phyloP scores from a whole-genome alignment of 2,329 filamentous ascomycete genomes.

The Ustulina deusta region DNA sequence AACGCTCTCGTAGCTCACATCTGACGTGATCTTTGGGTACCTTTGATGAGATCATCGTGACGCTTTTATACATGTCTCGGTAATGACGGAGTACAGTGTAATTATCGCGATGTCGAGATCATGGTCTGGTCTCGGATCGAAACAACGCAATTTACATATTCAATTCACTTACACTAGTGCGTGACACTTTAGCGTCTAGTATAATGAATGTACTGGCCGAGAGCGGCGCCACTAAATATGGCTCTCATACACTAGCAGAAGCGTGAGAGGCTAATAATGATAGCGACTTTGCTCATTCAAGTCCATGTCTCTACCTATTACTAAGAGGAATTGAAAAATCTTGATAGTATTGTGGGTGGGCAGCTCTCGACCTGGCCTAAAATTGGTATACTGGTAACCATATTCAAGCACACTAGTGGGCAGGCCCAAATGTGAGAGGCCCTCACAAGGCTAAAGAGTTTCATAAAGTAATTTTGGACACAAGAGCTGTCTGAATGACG shows the following conservation, averaged over 20 bases:
- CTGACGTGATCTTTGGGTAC: constrained; percentile 30
- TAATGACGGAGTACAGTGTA: constrained; percentile 3
- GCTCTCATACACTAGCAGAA: not conserved
- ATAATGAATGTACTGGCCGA: constrained; percentile 4
- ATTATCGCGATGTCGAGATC: constrained; percentile 16
- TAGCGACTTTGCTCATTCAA: constrained; percentile 3
- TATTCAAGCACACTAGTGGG: not conserved
- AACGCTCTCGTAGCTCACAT: constrained; percentile 21
- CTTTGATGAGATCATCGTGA: constrained; percentile 33
- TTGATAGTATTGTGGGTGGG: not conserved
- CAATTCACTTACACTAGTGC: constrained; percentile 1
- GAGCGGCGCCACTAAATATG: constrained; percentile 14
- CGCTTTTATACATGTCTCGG: constrained; percentile 17
- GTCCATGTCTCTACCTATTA: not conserved
- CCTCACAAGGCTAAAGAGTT: not conserved
- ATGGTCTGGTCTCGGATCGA: constrained; percentile 1
- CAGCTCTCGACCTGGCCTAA: not conserved
- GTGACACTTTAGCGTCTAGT: not conserved
- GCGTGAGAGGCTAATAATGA: constrained; percentile 4
- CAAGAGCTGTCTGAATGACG: not conserved
- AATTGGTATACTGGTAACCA: not conserved
- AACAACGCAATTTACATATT: constrained; percentile 20
- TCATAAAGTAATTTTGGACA: not conserved
- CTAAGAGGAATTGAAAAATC: constrained; percentile 3
- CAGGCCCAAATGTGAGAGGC: not conserved